Conservation (phyloP, 805 yeast genomes). For the Clavispora carvajalis region DNA sequence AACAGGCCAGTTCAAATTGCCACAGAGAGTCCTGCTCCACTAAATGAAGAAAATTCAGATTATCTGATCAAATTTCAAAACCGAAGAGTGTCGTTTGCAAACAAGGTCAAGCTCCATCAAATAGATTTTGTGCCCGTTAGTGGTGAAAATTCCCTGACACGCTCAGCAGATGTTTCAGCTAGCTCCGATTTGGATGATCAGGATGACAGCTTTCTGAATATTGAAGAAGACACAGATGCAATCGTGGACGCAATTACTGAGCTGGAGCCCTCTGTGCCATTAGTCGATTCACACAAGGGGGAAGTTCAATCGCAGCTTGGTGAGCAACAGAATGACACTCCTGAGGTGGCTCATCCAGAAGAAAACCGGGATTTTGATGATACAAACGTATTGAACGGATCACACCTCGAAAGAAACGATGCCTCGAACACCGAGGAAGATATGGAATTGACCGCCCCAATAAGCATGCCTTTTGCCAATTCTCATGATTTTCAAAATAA, state of each 20-base stretch:
- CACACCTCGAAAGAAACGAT: background rate
- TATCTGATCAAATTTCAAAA: conserved; percentile 10
- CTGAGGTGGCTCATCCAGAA: no score
- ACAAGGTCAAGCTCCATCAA: conserved; percentile 64
- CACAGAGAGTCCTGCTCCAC: conserved; percentile 4
- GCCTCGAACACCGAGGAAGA: conserved; percentile 5
- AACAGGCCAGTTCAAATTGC: conserved; percentile 9
- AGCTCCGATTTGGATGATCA: conserved; percentile 1
- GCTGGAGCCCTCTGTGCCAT: background rate
- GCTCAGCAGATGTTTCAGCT: conserved; percentile 4
- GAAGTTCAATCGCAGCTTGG: no score
- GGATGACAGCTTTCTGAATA: conserved; percentile 10
- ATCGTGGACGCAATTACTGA: conserved; percentile 4
- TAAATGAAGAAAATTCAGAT: background rate
- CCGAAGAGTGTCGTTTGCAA: conserved; percentile 72
- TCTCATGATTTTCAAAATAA: background rate
- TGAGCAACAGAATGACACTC: no score
- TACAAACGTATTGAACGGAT: no score
- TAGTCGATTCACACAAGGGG: no score
- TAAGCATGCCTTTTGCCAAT: background rate
- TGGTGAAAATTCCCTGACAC: background rate
- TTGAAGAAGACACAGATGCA: conserved; percentile 17
- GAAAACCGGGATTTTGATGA: no score
- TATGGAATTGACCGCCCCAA: conserved; percentile 12
- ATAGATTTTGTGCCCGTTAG: conserved; percentile 33